Conservation (phyloP, 805 yeast genomes). For the Hanseniaspora jakobsenii region DNA sequence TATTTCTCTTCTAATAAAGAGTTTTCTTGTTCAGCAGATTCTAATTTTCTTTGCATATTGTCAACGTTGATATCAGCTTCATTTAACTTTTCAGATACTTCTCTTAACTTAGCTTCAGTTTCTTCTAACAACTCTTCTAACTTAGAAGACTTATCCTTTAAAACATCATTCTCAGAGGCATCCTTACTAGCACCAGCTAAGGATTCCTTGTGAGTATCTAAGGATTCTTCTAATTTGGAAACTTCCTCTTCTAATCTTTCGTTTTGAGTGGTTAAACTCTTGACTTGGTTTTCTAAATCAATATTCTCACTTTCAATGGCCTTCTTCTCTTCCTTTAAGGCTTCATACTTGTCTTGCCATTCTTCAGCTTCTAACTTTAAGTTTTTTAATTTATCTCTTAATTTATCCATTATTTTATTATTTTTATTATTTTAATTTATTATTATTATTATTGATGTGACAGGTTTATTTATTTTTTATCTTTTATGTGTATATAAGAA, state of each 20-base stretch:
- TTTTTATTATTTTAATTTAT: no score
- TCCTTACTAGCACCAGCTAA: constrained; percentile 85
- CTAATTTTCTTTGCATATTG: constrained; percentile 86
- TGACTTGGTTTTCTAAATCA: constrained; percentile 90
- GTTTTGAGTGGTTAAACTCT: constrained; percentile 83
- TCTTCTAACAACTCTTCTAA: constrained; percentile 86
- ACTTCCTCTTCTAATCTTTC: constrained; percentile 72
- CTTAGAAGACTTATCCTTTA: constrained; percentile 76
- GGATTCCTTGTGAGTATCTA: constrained; percentile 65
- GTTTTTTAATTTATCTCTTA: constrained; percentile 61
- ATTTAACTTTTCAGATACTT: constrained; percentile 85
- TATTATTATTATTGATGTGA: no score
- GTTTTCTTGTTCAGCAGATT: constrained; percentile 83
- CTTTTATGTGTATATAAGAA: no score
- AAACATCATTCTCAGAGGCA: constrained; percentile 80
- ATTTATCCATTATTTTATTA: constrained; percentile 10
- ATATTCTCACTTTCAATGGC: constrained; percentile 82
- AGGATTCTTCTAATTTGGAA: constrained; percentile 59
- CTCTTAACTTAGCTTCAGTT: constrained; percentile 81
- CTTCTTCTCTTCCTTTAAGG: constrained; percentile 65
- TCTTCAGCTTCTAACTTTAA: constrained; percentile 89
- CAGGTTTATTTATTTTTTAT: no score
- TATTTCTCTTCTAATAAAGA: constrained; percentile 80
- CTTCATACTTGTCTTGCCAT: constrained; percentile 96
- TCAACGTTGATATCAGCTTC: constrained; percentile 93